Conservation (phyloP, 2,329 filamentous ascomycete species). For the Cordyceps fumosorosea region DNA sequence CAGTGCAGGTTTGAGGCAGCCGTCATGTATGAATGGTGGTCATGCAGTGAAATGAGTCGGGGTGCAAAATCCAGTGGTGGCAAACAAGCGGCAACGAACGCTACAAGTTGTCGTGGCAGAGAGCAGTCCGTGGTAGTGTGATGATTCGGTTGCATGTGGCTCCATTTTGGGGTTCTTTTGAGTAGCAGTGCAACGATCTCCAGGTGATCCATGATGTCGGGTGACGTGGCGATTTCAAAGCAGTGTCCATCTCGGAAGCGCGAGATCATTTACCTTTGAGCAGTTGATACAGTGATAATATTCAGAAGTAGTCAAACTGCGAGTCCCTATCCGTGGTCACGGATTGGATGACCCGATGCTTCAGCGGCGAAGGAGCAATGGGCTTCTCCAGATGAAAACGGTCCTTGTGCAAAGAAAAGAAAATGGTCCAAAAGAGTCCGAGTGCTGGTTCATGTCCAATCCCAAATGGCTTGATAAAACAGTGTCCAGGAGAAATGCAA, state of each 20-base stretch:
- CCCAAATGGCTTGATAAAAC: background rate
- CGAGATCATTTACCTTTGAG: conserved; percentile 5
- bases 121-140: background rate
- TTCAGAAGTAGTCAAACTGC: conserved; percentile 12
- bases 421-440: background rate
- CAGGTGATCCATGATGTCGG: background rate
- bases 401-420: background rate
- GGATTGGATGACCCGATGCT: background rate
- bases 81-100: background rate
- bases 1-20: background rate
- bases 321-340: background rate
- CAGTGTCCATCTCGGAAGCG: background rate
- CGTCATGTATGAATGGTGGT: background rate
- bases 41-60: background rate
- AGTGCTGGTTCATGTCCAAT: conserved; percentile 4
- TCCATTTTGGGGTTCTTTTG: background rate
- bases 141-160: background rate
- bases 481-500: background rate
- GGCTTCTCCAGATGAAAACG: background rate
- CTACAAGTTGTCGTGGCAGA: background rate
- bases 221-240: background rate
- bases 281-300: conserved; percentile 11
- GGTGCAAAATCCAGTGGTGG: background rate
- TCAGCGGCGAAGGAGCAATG: background rate
- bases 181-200: background rate